Evolutionary conservation across 371 early-diverging fungal genomes (phyloP).

Genomic region (Blyttiomyces sp.): DNA sequence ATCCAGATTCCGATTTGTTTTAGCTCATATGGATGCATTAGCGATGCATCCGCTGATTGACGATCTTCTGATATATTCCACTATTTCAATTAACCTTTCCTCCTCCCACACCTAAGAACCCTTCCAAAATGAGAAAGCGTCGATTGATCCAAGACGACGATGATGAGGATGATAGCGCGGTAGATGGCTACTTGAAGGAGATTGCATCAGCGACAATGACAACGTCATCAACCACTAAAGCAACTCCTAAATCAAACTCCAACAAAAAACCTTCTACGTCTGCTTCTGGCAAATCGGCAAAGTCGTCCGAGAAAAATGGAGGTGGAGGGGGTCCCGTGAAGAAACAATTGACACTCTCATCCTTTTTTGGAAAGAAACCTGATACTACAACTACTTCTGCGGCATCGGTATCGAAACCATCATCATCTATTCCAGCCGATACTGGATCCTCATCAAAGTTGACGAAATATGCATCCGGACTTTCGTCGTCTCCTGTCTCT

Average conservation of each 20-base stretch:
- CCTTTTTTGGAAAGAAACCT: conserved; percentile 28
- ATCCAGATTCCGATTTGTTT: too few species aligned
- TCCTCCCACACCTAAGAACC: too few species aligned
- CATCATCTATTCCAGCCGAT: neutral
- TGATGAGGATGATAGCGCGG: too few species aligned
- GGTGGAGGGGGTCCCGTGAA: neutral
- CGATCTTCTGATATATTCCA: too few species aligned
- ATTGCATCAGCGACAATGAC: neutral
- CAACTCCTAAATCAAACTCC: neutral
- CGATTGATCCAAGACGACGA: too few species aligned
- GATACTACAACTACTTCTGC: neutral
- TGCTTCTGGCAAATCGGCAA: neutral
- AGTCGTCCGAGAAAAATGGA: neutral
- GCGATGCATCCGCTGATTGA: too few species aligned
- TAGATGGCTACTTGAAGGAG: too few species aligned
- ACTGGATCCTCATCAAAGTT: neutral
- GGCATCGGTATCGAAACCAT: neutral
- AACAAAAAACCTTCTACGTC: too few species aligned
- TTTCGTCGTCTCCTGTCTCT: neutral
- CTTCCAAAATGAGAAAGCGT: too few species aligned
- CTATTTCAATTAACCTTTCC: too few species aligned
- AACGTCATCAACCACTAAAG: neutral
- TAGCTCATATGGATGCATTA: too few species aligned
- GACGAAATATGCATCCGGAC: neutral
- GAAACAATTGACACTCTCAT: conserved; percentile 29